Evolutionary conservation across 78 protist species (phyloP), one percentile per base, ranked within the genome.

Genomic region (Paratrimastix pyriformis): DNA sequence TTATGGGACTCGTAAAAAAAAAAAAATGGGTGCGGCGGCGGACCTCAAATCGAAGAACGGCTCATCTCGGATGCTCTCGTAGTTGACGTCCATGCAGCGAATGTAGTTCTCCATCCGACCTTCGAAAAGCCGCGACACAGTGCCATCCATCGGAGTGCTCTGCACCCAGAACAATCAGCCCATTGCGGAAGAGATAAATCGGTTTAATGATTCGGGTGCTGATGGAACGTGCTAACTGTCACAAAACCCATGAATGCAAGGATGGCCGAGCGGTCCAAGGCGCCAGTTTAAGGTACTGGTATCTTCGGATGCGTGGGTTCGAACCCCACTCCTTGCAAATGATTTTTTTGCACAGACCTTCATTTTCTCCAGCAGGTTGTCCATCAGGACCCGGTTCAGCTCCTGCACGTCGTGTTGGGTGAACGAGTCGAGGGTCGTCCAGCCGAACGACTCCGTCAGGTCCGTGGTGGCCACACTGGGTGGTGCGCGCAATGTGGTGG

Each of bases 371-470:
- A 62, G 15, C 18, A 62, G 18, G 15, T 62, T 62, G 68, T 62
- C 68, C 68, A 62, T 29, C 68, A 62, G 68, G 13, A 62, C 68
- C 21, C 68, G 29, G 21, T 62, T 62, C 68, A 62, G 21, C 21
- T 62, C 68, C 11, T 62, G 11, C 24, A 62, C 68, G 21, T 62
- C 68, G 68, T 62, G 68, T 33, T 62, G 68, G 29, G 15, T 15
- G 21, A 62, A 62, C 13, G 68, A n/a, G 18, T 62, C 68, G 15
- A 15, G 29, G 29, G 68, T 13, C 15, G 68, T 29, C 68, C 68
- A 62, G 39, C 68, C 68, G 21, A 62, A 62, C 21, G 68, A 62
- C 21, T 15, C 42, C 11, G 68, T 62, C 24, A 62, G 68, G 26
- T 62, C 68, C 18, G 29, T 33, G 26, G 68, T 62, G 15, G 68